Evolutionary conservation across 805 yeast genomes (phyloP).

Genomic region (Kluyveromyces starmeri): DNA sequence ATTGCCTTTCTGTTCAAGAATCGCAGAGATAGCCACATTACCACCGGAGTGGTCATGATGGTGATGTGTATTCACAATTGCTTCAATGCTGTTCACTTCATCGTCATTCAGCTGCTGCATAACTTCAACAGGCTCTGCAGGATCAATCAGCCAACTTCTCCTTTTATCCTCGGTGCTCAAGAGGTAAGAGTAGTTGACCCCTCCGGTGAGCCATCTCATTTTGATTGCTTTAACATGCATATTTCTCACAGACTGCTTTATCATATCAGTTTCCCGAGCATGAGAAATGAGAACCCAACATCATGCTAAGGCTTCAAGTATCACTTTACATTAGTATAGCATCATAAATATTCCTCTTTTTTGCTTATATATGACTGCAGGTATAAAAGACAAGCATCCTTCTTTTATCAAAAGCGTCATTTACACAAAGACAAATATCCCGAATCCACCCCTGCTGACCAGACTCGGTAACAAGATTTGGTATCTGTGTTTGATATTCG

Average conservation of each 20-base stretch:
- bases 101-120: constrained; percentile 36
- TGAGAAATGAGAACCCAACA: too few species aligned
- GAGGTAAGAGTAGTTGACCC: constrained; percentile 74
- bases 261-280: constrained; percentile 3
- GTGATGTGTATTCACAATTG: constrained; percentile 92
- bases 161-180: constrained; percentile 50
- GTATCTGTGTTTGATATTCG: too few species aligned
- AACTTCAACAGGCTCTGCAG: constrained; percentile 78
- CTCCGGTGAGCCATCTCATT: constrained; percentile 93
- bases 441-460: too few species aligned
- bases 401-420: too few species aligned
- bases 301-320: too few species aligned
- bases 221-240: constrained; percentile 82
- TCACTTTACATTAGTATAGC: too few species aligned
- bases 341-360: too few species aligned
- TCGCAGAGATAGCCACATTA: constrained; percentile 34
- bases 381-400: too few species aligned
- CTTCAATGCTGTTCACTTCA: constrained; percentile 42
- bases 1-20: constrained; percentile 23
- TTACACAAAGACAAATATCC: too few species aligned
- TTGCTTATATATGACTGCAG: too few species aligned
- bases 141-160: constrained; percentile 80
- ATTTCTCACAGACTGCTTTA: constrained; percentile 28
- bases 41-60: constrained; percentile 95
- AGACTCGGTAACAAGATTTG: too few species aligned